These are phyloP conservation scores for Hypocrella siamensis DNA, from an alignment of 2,329 filamentous ascomycete genomes.

Conservation along the genomic window DNA sequence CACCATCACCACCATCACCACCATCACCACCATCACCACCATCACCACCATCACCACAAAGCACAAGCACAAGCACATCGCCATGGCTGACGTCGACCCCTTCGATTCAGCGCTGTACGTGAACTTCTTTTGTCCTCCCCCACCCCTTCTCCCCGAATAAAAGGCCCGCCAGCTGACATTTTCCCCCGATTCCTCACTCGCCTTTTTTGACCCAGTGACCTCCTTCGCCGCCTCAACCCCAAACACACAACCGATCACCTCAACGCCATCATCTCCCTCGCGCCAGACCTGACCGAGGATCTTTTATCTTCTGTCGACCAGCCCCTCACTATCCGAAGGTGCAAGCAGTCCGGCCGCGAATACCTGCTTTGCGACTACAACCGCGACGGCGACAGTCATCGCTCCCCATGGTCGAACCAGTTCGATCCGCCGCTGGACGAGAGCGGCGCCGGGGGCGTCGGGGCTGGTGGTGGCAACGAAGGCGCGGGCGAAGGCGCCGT, in stretches of 20 bases:
- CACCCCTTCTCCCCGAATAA: no score
- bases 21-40: no score
- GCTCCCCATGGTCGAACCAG: conserved; percentile 97
- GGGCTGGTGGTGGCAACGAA: conserved; percentile 36
- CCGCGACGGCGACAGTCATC: conserved; percentile 93
- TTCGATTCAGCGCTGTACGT: conserved; percentile 65
- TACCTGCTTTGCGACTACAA: conserved; percentile 99
- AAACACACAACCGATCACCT: conserved; percentile 84
- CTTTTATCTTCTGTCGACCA: conserved; percentile 96
- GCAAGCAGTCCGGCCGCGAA: conserved; percentile 78
- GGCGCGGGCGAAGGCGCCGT: conserved; percentile 64
- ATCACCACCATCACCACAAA: no score
- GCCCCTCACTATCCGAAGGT: conserved; percentile 73
- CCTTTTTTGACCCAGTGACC: no score
- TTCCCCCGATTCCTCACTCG: no score
- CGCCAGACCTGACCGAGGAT: conserved; percentile 88
- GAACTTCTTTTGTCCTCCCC: no score
- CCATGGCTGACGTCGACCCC: conserved; percentile 43
- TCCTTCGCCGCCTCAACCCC: conserved; percentile 92
- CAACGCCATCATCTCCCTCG: conserved; percentile 71
- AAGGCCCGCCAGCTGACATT: no score
- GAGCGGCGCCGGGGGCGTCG: conserved; percentile 36
- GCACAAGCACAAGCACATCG: no score
- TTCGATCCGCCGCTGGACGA: conserved; percentile 81
- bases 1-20: no score